Conservation (phyloP, 31 red algal genomes). For the Porphyra umbilicalis region DNA sequence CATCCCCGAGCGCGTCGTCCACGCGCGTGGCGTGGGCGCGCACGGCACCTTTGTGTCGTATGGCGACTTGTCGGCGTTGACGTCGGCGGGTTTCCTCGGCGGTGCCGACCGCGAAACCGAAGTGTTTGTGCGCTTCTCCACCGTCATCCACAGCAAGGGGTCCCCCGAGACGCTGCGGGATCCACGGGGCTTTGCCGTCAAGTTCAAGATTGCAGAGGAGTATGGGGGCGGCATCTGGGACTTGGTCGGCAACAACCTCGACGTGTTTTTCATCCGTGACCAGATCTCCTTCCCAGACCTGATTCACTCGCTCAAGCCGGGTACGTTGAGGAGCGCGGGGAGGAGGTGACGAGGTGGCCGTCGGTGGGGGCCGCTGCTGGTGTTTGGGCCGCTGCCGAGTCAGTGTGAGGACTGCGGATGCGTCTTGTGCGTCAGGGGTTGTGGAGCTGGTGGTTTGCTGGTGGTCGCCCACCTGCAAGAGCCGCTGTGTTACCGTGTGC, state of each 20-base stretch:
- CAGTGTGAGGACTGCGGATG: no score
- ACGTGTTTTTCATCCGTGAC: slow-evolving; percentile 95
- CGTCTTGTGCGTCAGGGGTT: no score
- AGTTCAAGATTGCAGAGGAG: slow-evolving; percentile 61
- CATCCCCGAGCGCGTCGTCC: slow-evolving; percentile 82
- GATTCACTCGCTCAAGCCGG: slow-evolving; percentile 70
- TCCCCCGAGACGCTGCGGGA: slow-evolving; percentile 74
- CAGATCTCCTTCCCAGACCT: slow-evolving; percentile 86
- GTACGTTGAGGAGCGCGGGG: neutral
- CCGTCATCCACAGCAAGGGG: slow-evolving; percentile 43
- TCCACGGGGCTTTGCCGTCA: slow-evolving; percentile 79
- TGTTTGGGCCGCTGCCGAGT: no score
- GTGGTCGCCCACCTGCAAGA: no score
- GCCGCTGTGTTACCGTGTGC: neutral
- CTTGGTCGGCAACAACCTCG: slow-evolving; percentile 81
- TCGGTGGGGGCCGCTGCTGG: no score
- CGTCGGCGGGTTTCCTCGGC: slow-evolving; percentile 45
- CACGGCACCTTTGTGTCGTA: slow-evolving; percentile 59
- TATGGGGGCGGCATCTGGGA: slow-evolving; percentile 66
- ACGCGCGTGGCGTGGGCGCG: slow-evolving; percentile 63
- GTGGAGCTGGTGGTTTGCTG: no score
- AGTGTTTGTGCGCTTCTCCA: slow-evolving; percentile 44
- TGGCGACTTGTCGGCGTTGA: slow-evolving; percentile 25
- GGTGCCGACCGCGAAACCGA: slow-evolving; percentile 32
- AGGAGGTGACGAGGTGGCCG: no score